phyloP scores from a whole-genome alignment of 768 basidiomycete genomes.

The Albatrellus ellisii region DNA sequence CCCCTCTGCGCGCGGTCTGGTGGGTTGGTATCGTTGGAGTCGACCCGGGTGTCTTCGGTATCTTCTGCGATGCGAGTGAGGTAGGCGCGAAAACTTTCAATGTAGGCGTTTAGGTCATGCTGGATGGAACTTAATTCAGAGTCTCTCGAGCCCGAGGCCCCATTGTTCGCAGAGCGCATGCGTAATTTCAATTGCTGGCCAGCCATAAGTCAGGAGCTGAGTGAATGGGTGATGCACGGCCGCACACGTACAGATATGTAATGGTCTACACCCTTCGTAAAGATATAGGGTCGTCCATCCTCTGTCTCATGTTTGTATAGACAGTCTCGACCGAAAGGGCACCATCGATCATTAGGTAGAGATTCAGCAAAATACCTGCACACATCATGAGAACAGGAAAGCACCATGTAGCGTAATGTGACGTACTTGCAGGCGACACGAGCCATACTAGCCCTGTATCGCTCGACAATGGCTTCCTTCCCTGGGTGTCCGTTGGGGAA shows the following conservation, averaged over 20 bases:
- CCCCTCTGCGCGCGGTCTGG: background rate
- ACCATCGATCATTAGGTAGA: conserved; percentile 34
- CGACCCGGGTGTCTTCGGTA: background rate
- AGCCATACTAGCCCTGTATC: conserved; percentile 65
- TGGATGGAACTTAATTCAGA: background rate
- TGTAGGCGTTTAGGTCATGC: background rate
- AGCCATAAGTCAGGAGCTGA: background rate
- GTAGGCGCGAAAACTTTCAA: background rate
- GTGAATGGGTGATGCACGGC: background rate
- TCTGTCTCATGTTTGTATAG: conserved; percentile 62
- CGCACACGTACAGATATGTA: conserved; percentile 34
- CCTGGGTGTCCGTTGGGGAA: conserved; percentile 38
- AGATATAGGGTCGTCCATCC: conserved; percentile 51
- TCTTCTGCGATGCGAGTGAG: background rate
- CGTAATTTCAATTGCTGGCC: conserved; percentile 7
- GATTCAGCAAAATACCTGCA: conserved; percentile 52
- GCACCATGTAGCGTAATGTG: background rate
- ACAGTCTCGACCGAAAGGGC: conserved; percentile 73
- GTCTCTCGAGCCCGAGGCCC: background rate
- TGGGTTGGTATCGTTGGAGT: background rate
- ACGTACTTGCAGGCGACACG: conserved; percentile 54
- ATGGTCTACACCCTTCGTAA: conserved; percentile 38
- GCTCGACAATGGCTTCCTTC: conserved; percentile 36
- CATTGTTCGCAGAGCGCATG: background rate
- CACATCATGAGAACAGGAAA: background rate